Evolutionary conservation across 805 yeast species (phyloP).

Genomic region (Barnettozyma salicaria): DNA sequence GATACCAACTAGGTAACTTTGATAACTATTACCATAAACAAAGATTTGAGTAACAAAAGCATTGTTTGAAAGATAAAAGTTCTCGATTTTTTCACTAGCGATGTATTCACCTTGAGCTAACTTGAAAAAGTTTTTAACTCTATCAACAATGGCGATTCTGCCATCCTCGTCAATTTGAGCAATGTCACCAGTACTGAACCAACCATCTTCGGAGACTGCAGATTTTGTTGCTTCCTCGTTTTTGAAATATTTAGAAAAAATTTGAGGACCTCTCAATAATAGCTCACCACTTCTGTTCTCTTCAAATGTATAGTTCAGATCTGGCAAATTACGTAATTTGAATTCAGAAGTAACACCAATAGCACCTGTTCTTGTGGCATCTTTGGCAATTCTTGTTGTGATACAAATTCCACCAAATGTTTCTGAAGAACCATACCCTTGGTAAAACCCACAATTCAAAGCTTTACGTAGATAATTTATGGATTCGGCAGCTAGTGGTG

Average conservation of each 20-base stretch:
- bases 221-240: conserved; percentile 48
- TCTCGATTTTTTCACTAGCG: conserved; percentile 64
- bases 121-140: conserved; percentile 54
- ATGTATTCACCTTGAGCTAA: conserved; percentile 51
- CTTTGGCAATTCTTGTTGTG: conserved; percentile 43
- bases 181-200: conserved; percentile 58
- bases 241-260: conserved; percentile 51
- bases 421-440: conserved; percentile 78
- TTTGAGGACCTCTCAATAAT: conserved; percentile 57
- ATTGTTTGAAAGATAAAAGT: conserved; percentile 38
- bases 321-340: conserved; percentile 58
- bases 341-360: conserved; percentile 50
- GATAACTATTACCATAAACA: conserved; percentile 50
- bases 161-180: conserved; percentile 41
- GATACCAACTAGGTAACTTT: conserved; percentile 50
- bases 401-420: conserved; percentile 55
- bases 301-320: conserved; percentile 45
- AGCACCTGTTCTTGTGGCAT: conserved; percentile 51
- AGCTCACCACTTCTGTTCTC: conserved; percentile 53
- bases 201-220: conserved; percentile 50
- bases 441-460: conserved; percentile 47
- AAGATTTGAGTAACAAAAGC: conserved; percentile 41
- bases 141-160: conserved; percentile 44
- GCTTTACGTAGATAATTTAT: conserved; percentile 56
- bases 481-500: conserved; percentile 63